Evolutionary conservation across 225 moss, liverwort and hornwort genomes (phyloP), one percentile per base, ranked within the genome.

Genomic region (Sphagnum tenellum): DNA sequence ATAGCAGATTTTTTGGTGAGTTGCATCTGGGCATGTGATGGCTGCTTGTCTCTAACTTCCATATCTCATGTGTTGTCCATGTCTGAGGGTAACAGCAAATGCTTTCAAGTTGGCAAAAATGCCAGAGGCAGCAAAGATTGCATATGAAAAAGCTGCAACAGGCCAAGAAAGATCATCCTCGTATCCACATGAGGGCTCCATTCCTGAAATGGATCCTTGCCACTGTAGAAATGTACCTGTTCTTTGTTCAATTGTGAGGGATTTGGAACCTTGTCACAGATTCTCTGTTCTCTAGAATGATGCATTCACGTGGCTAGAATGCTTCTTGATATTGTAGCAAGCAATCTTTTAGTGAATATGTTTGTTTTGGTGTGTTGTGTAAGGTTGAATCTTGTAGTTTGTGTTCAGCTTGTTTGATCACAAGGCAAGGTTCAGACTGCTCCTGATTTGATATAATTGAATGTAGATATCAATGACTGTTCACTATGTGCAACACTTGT

Each of bases 101-200:
- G 83, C 80, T 46, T 96, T 81, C 74, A 96, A 96, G 74, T 60
- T 84, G 65, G 89, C 85, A 7, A 90, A 89, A 65, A 66, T 86
- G 80, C 75, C 62, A 13, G 88, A 78, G 56, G 79, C 72, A 62
- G 88, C 90, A 12, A 96, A 92, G 77, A 72, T 71, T 48, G 88
- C 88, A 76, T 96, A 73, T 49, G 90, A 96, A 74, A 92, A 85
- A 76, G 96, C 96, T 73, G 89, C 90, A 0, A 82, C 70, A 4
- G 96, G 96, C 56, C 96, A 96, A 82, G 96, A 92, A 70, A 74
- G 88, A 76, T 75, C 90, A 55, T 70, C 81, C 57, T 96, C 92
- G 92, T 94, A 94, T 94, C 91, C 91, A 71, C 64, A 29, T 29
- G 29, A 29, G 29, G 29, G 29, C 29, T 29, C 29, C 29, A 29